phyloP scores from a whole-genome alignment of 352 stramenopile species.

The Globisporangium irregulare region DNA sequence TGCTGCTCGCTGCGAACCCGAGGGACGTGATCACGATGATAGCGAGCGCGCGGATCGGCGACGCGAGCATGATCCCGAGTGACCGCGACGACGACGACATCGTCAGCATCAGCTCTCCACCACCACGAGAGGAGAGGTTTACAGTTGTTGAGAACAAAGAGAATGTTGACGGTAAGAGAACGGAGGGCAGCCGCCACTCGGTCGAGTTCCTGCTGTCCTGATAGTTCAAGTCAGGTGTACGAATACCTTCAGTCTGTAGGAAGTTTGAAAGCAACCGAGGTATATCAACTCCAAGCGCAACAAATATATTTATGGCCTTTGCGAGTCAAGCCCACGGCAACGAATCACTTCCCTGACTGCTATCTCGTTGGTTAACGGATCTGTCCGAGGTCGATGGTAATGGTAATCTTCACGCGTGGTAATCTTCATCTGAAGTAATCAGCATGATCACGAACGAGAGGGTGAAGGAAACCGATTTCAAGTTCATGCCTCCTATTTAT shows the following conservation, averaged over 20 bases:
- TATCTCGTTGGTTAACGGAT: no score
- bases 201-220: constrained; percentile 1
- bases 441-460: no score
- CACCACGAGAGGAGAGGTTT: neutral
- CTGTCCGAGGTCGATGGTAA: no score
- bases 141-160: neutral
- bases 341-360: no score
- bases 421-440: no score
- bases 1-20: neutral
- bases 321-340: no score
- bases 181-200: neutral
- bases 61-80: constrained; percentile 1
- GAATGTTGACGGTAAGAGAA: no score
- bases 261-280: neutral
- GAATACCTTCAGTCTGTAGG: no score
- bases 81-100: neutral
- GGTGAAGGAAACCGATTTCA: no score
- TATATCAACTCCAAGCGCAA: neutral
- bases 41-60: neutral
- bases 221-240: neutral
- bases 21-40: constrained; percentile 13
- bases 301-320: neutral
- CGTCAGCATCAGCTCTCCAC: neutral
- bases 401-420: no score
- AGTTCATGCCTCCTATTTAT: neutral